Percentiles rank a stretch among this genome's conserved stretches.
Conservation (phyloP, 164 flowering plant genomes). For the Stephania yunnanensis region DNA sequence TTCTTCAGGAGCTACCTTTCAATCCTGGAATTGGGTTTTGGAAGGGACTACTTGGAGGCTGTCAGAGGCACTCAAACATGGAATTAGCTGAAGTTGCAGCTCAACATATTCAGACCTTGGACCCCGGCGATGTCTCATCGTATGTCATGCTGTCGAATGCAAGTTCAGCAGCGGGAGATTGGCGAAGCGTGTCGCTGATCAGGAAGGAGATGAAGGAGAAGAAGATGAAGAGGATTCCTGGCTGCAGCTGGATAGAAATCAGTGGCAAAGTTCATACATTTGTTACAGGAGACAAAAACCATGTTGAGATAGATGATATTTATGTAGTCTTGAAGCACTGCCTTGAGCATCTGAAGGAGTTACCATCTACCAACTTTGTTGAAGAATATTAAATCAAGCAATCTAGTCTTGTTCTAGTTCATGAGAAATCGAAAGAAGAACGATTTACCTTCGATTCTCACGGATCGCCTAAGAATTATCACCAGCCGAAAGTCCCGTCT, state of each 20-base stretch:
- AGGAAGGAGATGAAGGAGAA: constrained; percentile 63
- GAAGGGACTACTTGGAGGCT: constrained; percentile 80
- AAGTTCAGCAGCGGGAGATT: constrained; percentile 58
- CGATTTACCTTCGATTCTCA: neutral
- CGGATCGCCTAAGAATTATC: constrained; percentile 11
- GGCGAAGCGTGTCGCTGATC: constrained; percentile 45
- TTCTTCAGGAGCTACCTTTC: constrained; percentile 52
- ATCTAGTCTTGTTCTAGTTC: neutral
- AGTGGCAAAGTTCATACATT: constrained; percentile 46
- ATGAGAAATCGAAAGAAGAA: neutral
- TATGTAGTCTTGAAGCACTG: constrained; percentile 26
- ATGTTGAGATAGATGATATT: constrained; percentile 31
- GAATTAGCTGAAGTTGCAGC: constrained; percentile 59
- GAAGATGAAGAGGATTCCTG: constrained; percentile 50
- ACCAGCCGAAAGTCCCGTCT: constrained; percentile 5
- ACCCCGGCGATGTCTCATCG: constrained; percentile 66
- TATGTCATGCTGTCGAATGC: constrained; percentile 73
- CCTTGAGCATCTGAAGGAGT: constrained; percentile 27
- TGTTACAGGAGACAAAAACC: constrained; percentile 43
- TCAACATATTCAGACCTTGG: constrained; percentile 36
- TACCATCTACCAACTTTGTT: constrained; percentile 35
- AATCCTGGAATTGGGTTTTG: constrained; percentile 83
- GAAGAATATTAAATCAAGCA: constrained; percentile 34
- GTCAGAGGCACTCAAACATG: constrained; percentile 57
- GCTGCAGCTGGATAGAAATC: constrained; percentile 83